These are phyloP conservation scores for Cicer bijugum DNA, from an alignment of 306 rosid genomes.

Conservation along the genomic window DNA sequence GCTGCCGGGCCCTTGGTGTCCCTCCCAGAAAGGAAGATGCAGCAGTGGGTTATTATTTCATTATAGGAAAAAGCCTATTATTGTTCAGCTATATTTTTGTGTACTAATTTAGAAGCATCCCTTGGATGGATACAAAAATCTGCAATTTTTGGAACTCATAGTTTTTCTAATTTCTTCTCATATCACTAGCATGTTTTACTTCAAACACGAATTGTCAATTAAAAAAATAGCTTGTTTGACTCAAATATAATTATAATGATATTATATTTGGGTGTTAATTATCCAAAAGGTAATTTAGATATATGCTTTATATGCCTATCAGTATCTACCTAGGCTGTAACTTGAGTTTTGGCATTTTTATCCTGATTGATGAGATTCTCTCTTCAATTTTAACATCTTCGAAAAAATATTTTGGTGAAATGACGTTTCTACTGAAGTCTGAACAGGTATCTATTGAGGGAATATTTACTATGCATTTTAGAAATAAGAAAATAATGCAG, in stretches of 20 bases:
- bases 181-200: neutral
- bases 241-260: neutral
- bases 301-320: neutral
- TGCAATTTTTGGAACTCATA: neutral
- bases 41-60: neutral
- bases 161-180: neutral
- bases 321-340: neutral
- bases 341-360: constrained; percentile 2
- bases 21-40: neutral
- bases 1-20: neutral
- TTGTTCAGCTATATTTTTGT: constrained; percentile 6
- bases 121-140: constrained; percentile 16
- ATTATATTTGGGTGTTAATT: neutral
- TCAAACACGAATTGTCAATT: too few species aligned
- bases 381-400: constrained; percentile 3
- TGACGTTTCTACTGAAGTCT: constrained; percentile 31
- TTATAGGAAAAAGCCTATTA: constrained; percentile 1
- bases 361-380: constrained; percentile 1
- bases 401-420: neutral
- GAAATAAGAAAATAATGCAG: constrained; percentile 27
- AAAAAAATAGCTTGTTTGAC: neutral
- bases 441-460: neutral
- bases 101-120: neutral
- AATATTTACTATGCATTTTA: constrained; percentile 21
- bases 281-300: constrained; percentile 1